phyloP scores from a whole-genome alignment of 352 stramenopile species.

The Globisporangium iwayamae region DNA sequence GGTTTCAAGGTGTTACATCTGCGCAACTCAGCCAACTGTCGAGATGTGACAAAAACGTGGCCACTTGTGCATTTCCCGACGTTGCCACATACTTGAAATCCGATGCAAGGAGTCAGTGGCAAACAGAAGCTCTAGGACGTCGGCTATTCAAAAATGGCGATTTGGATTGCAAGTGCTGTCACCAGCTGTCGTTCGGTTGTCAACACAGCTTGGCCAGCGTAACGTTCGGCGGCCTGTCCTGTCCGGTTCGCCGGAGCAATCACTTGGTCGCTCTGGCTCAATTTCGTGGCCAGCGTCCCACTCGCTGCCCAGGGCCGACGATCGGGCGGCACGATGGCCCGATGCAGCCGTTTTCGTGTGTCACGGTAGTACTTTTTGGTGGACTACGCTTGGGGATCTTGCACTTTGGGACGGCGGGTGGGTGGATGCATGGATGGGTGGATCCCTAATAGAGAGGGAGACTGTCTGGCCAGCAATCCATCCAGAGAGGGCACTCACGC shows the following conservation, averaged over 20 bases:
- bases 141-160: neutral
- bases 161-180: conserved; percentile 4
- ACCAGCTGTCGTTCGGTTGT: neutral
- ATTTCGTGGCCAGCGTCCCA: neutral
- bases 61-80: neutral
- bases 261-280: conserved; percentile 8
- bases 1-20: neutral
- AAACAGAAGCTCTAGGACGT: neutral
- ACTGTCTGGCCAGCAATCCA: neutral
- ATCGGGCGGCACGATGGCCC: conserved; percentile 1
- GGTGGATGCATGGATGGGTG: neutral
- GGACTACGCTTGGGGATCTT: conserved; percentile 13
- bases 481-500: conserved; percentile 10
- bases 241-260: conserved; percentile 5
- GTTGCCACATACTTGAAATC: neutral
- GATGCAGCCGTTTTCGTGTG: conserved; percentile 14
- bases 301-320: neutral
- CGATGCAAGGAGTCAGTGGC: neutral
- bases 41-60: conserved; percentile 4
- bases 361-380: conserved; percentile 3
- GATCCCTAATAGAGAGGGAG: conserved; percentile 1
- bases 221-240: conserved; percentile 2
- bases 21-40: conserved; percentile 2
- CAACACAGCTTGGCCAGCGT: conserved; percentile 1
- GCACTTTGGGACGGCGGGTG: neutral